Evolutionary conservation across 225 moss, liverwort and hornwort species (phyloP), one percentile per base, ranked within the genome.

Genomic region (Marchantia polymorpha): DNA sequence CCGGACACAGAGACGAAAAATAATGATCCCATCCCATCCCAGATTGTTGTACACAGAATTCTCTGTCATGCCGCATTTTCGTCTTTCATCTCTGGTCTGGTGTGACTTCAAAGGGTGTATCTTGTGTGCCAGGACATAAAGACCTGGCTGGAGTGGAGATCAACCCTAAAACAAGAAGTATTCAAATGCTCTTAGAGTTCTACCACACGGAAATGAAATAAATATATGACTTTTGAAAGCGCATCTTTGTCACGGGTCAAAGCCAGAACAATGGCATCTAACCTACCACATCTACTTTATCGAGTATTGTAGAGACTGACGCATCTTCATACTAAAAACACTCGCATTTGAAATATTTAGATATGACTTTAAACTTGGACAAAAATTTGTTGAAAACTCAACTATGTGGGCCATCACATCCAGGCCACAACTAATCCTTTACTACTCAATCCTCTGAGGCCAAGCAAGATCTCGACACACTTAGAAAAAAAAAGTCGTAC

Each of bases 1-100:
- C 55, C 29, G 54, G 46, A 46, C 75, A 58, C 39, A 46, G 20
- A 75, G 20, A 75, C 56, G 58, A 59, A 17, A 31, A 58, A 7
- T 47, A 16, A 16, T 30, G 26, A 2, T 52, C 55, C 31, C 31
- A 31, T 58, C 17, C 19, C 10, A 22, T 39, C 58, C 22, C 31
- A 39, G 60, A 39, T 39, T 39, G 59, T 51, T 74, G 13, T 59
- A 39, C 58, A 58, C 30, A 59, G 58, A 58, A 59, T 20, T 14
- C 59, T 56, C 4, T 74, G 74, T 74, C 29, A 30, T 8, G 30
- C 59, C 17, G 19, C 17, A 19, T 75, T 59, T 39, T 59, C 75
- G 31, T 59, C 75, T 59, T 75, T 58, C 20, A 50, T 22, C 49
- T n/a, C 49, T 59, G 27, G 29, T 58, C 58, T 59, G 75, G 69